Evolutionary conservation across 2,329 filamentous ascomycete genomes (phyloP).

Genomic region (Penicillium olsonii): DNA sequence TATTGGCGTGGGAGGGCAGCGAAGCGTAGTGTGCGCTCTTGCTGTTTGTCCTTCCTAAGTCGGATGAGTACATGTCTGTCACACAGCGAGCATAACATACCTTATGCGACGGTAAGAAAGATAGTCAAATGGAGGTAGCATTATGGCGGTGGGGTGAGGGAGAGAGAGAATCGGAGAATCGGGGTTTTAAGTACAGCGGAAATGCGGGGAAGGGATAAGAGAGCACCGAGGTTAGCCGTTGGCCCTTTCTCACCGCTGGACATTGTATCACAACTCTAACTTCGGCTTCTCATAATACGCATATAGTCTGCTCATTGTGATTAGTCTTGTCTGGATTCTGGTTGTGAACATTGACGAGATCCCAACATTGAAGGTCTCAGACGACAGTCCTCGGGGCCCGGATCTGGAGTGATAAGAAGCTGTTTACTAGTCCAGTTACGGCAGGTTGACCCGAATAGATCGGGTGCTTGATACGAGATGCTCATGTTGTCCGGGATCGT

Average conservation of each 20-base stretch:
- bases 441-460: background rate
- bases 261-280: background rate
- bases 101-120: conserved; percentile 71
- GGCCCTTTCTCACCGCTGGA: background rate
- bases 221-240: conserved; percentile 6
- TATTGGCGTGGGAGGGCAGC: conserved; percentile 66
- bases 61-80: background rate
- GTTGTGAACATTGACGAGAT: no score
- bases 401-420: background rate
- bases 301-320: no score
- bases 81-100: conserved; percentile 49
- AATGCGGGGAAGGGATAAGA: conserved; percentile 25
- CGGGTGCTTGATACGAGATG: background rate
- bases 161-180: conserved; percentile 5
- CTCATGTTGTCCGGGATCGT: background rate
- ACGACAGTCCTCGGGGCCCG: no score
- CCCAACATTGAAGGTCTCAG: background rate
- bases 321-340: no score
- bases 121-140: conserved; percentile 63
- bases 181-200: conserved; percentile 13
- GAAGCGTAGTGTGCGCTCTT: conserved; percentile 71
- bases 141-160: conserved; percentile 24
- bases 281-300: no score
- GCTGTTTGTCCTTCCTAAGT: conserved; percentile 69
- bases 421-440: background rate